Base-by-base conservation (phyloP, 768 basidiomycete genomes). In the Mycena albidolilacea region DNA sequence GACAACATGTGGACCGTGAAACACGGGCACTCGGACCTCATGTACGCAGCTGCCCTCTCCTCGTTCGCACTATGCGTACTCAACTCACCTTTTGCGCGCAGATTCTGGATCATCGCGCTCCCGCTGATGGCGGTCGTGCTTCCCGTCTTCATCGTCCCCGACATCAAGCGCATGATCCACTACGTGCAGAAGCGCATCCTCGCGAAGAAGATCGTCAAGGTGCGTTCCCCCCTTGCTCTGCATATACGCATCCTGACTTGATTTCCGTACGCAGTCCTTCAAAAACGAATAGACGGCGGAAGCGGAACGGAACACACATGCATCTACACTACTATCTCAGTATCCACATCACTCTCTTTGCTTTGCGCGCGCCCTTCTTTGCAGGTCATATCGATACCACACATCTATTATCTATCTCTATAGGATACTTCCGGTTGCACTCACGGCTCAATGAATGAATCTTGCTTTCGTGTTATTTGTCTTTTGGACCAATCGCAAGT, bases 51-150 rank as follows among this genome's bases (percentile, higher is more conserved):
- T 59, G n/a, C 23, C 57, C 48, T 48, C 64, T 35, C n/a, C 39
- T 43, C 43, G 19, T 52, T 30, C 21, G 15, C 19, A 57, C 30
- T 30, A 3, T 30, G 2, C 41, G 38, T 30, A 64, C 8, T 57
- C 43, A 43, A 58, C 38, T 46, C 8, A 17, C 44, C n/a, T 15
- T 14, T 9, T n/a, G 11, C 44, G 6, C 12, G 35, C 75, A 92
- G 91, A 11, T 93, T 93, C 84, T 93, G 92, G 92, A 82, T 84
- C 67, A 87, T 93, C 64, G 89, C 90, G 0, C 78, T 92, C 0
- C 92, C 91, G 0, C 81, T 91, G 37, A 88, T 91, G 87, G 80
- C 80, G 19, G 73, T 90, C 43, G 82, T 91, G 55, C 79, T 90
- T 23, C 85, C 88, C 43, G 66, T 89, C 7, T 91, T 92, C 80